phyloP scores from a whole-genome alignment of 2,329 filamentous ascomycete genomes.

The Claviceps sp. region DNA sequence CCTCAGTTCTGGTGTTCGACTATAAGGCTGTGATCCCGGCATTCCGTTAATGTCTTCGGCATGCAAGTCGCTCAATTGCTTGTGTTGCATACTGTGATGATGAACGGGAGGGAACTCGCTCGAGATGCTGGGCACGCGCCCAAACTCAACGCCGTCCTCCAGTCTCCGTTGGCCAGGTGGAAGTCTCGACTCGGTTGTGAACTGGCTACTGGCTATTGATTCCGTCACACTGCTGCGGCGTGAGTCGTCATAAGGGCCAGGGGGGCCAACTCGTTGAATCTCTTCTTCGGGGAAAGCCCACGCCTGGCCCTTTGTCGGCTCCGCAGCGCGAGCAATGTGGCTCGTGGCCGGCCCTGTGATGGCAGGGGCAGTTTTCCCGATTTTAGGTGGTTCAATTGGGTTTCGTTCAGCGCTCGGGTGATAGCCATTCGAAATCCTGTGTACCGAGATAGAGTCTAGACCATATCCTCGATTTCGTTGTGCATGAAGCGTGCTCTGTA shows the following conservation, averaged over 20 bases:
- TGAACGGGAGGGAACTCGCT: conserved; percentile 48
- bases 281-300: conserved; percentile 74
- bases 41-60: conserved; percentile 39
- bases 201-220: conserved; percentile 68
- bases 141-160: conserved; percentile 45
- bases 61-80: conserved; percentile 54
- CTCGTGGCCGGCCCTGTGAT: conserved; percentile 58
- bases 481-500: conserved; percentile 56
- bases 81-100: conserved; percentile 65
- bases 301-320: conserved; percentile 69
- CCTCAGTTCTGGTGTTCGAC: conserved; percentile 66
- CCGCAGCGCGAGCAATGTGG: conserved; percentile 56
- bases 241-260: conserved; percentile 43
- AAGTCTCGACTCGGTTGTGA: conserved; percentile 58
- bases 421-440: conserved; percentile 52
- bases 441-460: conserved; percentile 37
- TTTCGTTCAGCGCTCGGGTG: conserved; percentile 46
- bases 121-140: conserved; percentile 35
- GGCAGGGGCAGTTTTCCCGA: conserved; percentile 54
- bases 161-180: conserved; percentile 60
- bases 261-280: conserved; percentile 34
- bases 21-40: conserved; percentile 58
- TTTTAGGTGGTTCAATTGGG: conserved; percentile 33
- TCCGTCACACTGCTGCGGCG: conserved; percentile 65
- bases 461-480: conserved; percentile 46